Conservation (phyloP, 164 flowering plant genomes). For the Vitis amurensis region DNA sequence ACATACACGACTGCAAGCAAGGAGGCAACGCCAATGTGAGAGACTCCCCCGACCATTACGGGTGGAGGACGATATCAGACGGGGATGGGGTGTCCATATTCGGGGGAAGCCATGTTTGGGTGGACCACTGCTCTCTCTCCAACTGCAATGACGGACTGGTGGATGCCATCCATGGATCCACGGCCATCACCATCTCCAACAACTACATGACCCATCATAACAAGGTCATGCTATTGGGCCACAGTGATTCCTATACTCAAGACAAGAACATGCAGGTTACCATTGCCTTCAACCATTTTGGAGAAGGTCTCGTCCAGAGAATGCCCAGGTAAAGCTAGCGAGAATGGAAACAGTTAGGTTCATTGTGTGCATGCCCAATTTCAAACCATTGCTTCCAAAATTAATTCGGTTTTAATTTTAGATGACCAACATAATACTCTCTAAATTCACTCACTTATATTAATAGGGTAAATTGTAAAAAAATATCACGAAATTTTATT, state of each 20-base stretch:
- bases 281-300: conserved; percentile 78
- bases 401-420: too few species aligned
- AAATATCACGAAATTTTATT: too few species aligned
- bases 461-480: too few species aligned
- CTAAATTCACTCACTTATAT: too few species aligned
- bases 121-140: conserved; percentile 68
- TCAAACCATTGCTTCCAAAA: too few species aligned
- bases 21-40: conserved; percentile 64
- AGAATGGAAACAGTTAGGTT: too few species aligned
- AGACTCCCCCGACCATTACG: conserved; percentile 57
- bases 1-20: conserved; percentile 72
- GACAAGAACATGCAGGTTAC: conserved; percentile 85
- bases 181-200: conserved; percentile 76
- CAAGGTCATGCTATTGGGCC: conserved; percentile 82
- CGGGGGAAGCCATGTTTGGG: conserved; percentile 67
- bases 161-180: conserved; percentile 75
- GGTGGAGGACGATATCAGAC: conserved; percentile 63
- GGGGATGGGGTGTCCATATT: conserved; percentile 85
- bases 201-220: conserved; percentile 74
- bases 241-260: conserved; percentile 46
- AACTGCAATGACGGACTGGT: conserved; percentile 70
- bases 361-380: too few species aligned
- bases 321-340: conserved; percentile 63
- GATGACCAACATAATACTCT: too few species aligned
- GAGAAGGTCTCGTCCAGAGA: conserved; percentile 74